Base-by-base conservation (phyloP, 2,329 filamentous ascomycete species). In the Epichloe coenophiala region DNA sequence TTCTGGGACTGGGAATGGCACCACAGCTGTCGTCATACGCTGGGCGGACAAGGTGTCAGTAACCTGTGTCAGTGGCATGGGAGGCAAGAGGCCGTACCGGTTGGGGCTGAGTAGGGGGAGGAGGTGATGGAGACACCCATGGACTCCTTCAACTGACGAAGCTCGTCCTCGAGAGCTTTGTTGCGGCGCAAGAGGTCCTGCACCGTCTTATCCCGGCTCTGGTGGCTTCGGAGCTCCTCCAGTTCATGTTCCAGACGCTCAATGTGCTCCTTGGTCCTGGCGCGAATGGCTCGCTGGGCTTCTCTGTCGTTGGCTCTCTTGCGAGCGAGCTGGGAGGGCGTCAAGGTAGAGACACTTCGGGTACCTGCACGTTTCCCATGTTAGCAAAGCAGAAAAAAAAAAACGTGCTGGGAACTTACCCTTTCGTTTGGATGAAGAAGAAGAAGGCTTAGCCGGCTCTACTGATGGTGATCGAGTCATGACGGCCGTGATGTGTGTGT, bases 271-370 rank as follows among this genome's bases (percentile, higher is more conserved):
- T 89, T 91, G 39, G 89, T 95, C 59, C 89, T 78, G 65, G 89
- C 86, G 47, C 89, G 77, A 56, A 95, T 95, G 41, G 86, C 87
- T 47, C 89, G 79, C 69, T 95, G 89, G 41, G 89, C 89, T 67
- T 95, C 88, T 54, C 89, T 80, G 65, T 95, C 89, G 70, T 95
- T 95, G 61, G 88, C 87, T 56, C 90, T 78, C 72, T 95, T 96
- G 66, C 89, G 86, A 33, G 85, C 87, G 53, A 95, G 78, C 68
- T 95, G 90, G 54, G 90, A 86, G 5, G 88, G 86, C 11, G 88
- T 94, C 63, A 95, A 75, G 61, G 86, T 91, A 56, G 88, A 88
- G 51, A 95, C 89, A 56, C 86, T 89, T 57, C 88, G 80, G 53
- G 84, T 78, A 45, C 77, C 77, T 75, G 35, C 17, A 12, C n/a